Conservation (phyloP, 179 eudicot genomes). For the Nepenthes alata region DNA sequence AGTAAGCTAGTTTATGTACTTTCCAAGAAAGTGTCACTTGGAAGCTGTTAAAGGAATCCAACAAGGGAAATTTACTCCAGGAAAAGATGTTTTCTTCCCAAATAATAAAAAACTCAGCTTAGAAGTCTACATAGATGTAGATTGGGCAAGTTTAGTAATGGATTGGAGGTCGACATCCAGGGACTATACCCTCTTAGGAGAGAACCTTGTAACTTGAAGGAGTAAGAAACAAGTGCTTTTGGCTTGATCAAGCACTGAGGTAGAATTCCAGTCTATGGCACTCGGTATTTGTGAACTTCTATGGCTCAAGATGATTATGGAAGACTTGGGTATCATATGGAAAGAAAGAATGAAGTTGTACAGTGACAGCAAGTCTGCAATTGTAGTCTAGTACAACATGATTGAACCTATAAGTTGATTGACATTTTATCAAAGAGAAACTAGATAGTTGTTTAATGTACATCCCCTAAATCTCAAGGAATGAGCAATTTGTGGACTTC, state of each 20-base stretch:
- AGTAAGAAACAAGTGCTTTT: neutral
- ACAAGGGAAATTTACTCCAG: neutral
- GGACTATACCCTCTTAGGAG: neutral
- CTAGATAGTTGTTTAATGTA: neutral
- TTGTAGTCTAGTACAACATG: neutral
- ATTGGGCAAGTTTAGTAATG: neutral
- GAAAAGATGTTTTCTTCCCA: neutral
- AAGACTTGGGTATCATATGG: neutral
- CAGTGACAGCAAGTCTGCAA: too few species aligned
- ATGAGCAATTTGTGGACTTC: neutral
- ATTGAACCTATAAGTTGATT: neutral
- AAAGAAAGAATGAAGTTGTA: neutral
- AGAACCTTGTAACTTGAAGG: neutral
- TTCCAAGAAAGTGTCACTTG: neutral
- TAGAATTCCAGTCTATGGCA: neutral
- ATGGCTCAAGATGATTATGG: neutral
- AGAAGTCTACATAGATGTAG: neutral
- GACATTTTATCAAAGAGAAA: slow-evolving; percentile 2
- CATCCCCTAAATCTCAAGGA: neutral
- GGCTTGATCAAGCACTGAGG: neutral
- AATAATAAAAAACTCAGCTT: neutral
- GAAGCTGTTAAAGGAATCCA: neutral
- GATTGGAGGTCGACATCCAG: neutral
- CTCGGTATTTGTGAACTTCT: neutral
- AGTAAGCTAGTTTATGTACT: neutral